Evolutionary conservation across 2,329 filamentous ascomycete genomes (phyloP), one percentile per base, ranked within the genome.

Genomic region (Rhinocladiella mackenziei): DNA sequence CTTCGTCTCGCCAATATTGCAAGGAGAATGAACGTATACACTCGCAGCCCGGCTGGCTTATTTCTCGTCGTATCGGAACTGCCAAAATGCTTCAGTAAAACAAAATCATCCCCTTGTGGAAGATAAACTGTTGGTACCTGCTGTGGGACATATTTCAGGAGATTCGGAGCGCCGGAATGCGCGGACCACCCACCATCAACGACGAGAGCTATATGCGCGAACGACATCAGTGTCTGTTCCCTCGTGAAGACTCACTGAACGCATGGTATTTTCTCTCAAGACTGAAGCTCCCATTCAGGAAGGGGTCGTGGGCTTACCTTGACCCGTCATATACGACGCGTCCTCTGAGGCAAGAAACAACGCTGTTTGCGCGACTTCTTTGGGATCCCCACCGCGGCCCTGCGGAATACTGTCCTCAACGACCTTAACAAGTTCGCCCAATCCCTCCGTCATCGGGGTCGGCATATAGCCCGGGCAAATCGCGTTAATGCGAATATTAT

Each of bases 401-500:
- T 61, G 14, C 0, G 34, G 55, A 14, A 47, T 43, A 4, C 20
- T 42, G 5, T 51, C 39, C 10, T 31, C 14, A 11, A 20, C 36
- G 26, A 35, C 36, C 23, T 29, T 20, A 10, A 26, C 23, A 11
- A 26, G 23, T 5, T 41, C 31, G 25, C 11, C 17, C 23, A 42
- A 17, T 3, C 19, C 18, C 5, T 35, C 25, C 3, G 62, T 65
- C 65, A 69, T 66, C 5, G 62, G 55, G 3, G 60, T 62, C 30
- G 56, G 52, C 31, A 59, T 58, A 41, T 62, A 71, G 2, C 68
- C 67, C 4, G 68, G 68, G 48, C 64, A 68, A 8, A 71, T 50
- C 2, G 60, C 56, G 46, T 72, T 71, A 43, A 59, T 60, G 36
- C 70, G 62, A 19, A 72, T 67, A 9, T 61, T 58, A 15, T 69